phyloP scores from a whole-genome alignment of 208 protist species.

The Leishmania braziliensis region DNA sequence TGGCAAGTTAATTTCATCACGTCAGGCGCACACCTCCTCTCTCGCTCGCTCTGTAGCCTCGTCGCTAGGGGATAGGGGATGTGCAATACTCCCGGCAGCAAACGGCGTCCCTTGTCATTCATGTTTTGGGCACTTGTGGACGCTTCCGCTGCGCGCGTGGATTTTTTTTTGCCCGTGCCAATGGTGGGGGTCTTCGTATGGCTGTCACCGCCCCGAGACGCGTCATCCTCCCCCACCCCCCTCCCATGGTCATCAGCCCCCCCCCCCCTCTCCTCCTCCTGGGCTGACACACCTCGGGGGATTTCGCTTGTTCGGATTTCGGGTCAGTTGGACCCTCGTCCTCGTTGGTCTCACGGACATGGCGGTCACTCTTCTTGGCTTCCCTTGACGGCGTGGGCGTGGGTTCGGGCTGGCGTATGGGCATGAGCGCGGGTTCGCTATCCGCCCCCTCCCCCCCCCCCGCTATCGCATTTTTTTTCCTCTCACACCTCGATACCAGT shows the following conservation, averaged over 20 bases:
- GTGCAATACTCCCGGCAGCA: neutral
- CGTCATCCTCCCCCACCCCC: too few species aligned
- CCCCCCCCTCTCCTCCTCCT: neutral
- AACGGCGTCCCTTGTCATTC: neutral
- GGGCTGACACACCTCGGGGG: neutral
- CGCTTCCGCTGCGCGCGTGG: neutral
- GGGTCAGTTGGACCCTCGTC: neutral
- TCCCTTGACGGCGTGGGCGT: neutral
- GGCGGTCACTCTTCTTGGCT: neutral
- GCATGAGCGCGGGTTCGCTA: neutral
- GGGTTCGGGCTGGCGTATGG: neutral
- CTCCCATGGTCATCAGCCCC: too few species aligned
- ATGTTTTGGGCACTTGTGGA: neutral
- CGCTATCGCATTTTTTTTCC: neutral
- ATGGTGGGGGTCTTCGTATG: neutral
- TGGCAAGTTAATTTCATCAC: neutral
- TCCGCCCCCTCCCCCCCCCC: neutral
- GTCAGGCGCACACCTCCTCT: neutral
- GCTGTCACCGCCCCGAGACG: neutral
- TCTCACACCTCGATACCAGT: neutral
- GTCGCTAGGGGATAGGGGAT: neutral
- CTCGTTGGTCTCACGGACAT: neutral
- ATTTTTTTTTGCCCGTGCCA: neutral
- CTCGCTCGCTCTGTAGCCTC: neutral
- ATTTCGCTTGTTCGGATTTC: neutral